phyloP scores from a whole-genome alignment of 176 grass and related monocot genomes.

The Saccharum spontaneum region DNA sequence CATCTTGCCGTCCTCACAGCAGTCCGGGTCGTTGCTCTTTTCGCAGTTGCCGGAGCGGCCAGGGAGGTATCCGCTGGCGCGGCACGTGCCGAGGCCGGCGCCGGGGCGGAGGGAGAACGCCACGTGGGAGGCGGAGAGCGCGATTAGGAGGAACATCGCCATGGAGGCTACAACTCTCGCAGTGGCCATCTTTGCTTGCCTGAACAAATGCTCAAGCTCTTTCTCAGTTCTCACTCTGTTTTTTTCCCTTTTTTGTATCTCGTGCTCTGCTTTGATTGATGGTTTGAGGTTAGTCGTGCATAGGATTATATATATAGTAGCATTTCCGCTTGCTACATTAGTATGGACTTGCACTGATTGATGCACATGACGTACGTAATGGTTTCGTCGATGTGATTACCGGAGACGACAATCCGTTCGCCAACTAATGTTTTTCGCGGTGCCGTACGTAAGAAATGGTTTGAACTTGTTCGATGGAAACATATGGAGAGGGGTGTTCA shows the following conservation, averaged over 20 bases:
- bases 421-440: too few relatives aligned
- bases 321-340: not conserved
- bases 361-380: not conserved
- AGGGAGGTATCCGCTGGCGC: constrained; percentile 46
- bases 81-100: constrained; percentile 16
- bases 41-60: constrained; percentile 45
- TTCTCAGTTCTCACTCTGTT: not conserved
- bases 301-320: not conserved
- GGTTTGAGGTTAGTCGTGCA: not conserved
- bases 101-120: constrained; percentile 21
- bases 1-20: constrained; percentile 50
- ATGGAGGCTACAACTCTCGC: not conserved
- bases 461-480: not conserved
- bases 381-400: not conserved
- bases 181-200: constrained; percentile 10
- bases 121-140: constrained; percentile 27
- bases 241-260: not conserved
- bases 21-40: constrained; percentile 43
- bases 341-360: not conserved
- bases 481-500: too few relatives aligned
- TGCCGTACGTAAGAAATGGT: not conserved
- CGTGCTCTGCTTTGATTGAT: not conserved
- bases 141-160: constrained; percentile 10
- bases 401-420: not conserved
- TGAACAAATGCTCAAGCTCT: not conserved